phyloP scores from a whole-genome alignment of 768 basidiomycete species.

The Russula brevipes region DNA sequence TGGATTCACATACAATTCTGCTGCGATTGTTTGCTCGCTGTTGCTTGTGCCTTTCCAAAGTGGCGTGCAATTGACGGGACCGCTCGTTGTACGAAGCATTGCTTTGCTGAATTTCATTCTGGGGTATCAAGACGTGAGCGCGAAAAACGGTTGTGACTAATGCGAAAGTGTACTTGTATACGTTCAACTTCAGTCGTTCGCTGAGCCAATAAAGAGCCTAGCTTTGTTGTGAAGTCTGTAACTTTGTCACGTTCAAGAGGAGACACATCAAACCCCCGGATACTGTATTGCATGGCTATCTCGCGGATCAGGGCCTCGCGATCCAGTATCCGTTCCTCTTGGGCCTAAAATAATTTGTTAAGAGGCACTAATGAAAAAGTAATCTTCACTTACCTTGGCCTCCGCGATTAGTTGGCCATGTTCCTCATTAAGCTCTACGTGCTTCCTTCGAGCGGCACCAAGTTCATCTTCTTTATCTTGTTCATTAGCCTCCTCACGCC shows the following conservation, averaged over 20 bases:
- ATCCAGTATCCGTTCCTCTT: slow-evolving; percentile 60
- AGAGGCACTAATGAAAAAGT: background rate
- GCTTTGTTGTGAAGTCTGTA: slow-evolving; percentile 61
- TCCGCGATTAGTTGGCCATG: slow-evolving; percentile 71
- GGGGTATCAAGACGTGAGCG: slow-evolving; percentile 1
- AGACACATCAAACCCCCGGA: slow-evolving; percentile 68
- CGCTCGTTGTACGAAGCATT: slow-evolving; percentile 63
- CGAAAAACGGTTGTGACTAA: background rate
- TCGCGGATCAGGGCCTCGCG: slow-evolving; percentile 73
- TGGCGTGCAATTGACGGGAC: slow-evolving; percentile 51
- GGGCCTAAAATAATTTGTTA: slow-evolving; percentile 44
- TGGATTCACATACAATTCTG: slow-evolving; percentile 46
- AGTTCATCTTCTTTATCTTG: slow-evolving; percentile 63
- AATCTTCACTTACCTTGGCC: slow-evolving; percentile 49
- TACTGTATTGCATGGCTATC: slow-evolving; percentile 58
- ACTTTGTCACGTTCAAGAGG: slow-evolving; percentile 69
- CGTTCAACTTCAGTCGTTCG: slow-evolving; percentile 62
- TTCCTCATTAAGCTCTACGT: slow-evolving; percentile 51
- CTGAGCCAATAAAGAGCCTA: slow-evolving; percentile 57
- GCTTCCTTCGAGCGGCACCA: slow-evolving; percentile 41
- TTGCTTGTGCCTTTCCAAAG: slow-evolving; percentile 49
- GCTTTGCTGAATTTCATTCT: slow-evolving; percentile 52
- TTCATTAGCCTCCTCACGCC: slow-evolving; percentile 44
- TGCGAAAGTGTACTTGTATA: slow-evolving; percentile 48
- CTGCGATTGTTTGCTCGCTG: slow-evolving; percentile 49